phyloP scores from a whole-genome alignment of 352 stramenopile species.

The Globisporangium rhizosaccharum region DNA sequence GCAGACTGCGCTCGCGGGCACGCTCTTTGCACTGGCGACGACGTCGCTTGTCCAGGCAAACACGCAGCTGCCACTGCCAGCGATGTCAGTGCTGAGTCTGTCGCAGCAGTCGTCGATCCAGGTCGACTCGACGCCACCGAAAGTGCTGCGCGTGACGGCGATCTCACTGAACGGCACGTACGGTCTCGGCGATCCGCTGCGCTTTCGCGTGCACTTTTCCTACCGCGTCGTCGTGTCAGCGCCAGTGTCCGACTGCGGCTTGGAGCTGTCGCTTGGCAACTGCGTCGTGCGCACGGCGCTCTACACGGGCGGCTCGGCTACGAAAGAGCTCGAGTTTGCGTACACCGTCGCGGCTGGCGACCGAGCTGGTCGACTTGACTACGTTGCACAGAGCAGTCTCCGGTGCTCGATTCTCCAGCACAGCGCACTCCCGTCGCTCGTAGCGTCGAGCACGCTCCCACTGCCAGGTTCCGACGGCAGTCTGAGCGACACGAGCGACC shows the following conservation, averaged over 20 bases:
- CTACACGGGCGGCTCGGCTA: slow-evolving; percentile 47
- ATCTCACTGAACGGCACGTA: slow-evolving; percentile 42
- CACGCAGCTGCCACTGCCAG: slow-evolving; percentile 27
- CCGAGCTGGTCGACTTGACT: slow-evolving; percentile 41
- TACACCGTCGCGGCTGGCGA: slow-evolving; percentile 51
- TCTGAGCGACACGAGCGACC: slow-evolving; percentile 25
- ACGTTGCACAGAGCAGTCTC: slow-evolving; percentile 33
- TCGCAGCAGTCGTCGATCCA: slow-evolving; percentile 25
- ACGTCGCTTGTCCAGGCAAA: slow-evolving; percentile 27
- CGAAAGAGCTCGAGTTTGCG: slow-evolving; percentile 40
- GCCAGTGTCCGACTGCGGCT: slow-evolving; percentile 16
- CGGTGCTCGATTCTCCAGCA: slow-evolving; percentile 43
- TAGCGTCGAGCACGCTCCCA: slow-evolving; percentile 33
- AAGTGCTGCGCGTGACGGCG: slow-evolving; percentile 24
- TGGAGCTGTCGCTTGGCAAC: slow-evolving; percentile 42
- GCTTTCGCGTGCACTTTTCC: slow-evolving; percentile 43
- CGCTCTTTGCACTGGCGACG: slow-evolving; percentile 39
- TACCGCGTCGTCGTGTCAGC: slow-evolving; percentile 32
- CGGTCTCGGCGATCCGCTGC: slow-evolving; percentile 29
- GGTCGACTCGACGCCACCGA: slow-evolving; percentile 35
- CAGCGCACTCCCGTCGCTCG: slow-evolving; percentile 36
- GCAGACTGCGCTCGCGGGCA: slow-evolving; percentile 28
- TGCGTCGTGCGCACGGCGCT: slow-evolving; percentile 23
- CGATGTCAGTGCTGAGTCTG: slow-evolving; percentile 24
- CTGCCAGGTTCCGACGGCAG: slow-evolving; percentile 35